Evolutionary conservation across 2,329 filamentous ascomycete species (phyloP), one percentile per base, ranked within the genome.

Genomic region (Xylaria sp.): DNA sequence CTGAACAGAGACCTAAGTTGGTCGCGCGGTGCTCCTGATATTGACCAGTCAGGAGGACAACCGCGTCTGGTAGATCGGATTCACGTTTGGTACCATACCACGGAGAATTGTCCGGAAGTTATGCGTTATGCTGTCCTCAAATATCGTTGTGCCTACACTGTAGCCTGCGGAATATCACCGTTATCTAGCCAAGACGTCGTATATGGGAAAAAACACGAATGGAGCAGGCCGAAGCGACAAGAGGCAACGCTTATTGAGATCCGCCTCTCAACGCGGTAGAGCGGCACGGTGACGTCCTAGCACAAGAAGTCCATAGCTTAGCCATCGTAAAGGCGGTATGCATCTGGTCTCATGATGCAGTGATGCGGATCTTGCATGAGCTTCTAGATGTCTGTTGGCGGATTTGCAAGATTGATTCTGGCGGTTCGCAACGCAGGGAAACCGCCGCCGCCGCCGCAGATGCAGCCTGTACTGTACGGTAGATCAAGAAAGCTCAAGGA

Each of bases 251-350:
- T 69, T 41, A n/a, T 43, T 36, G 28, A 66, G 18, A 49, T 43
- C 58, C 39, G 12, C 13, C 31, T 56, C 18, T 60, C 54, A 13
- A 31, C 48, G 63, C 54, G 33, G 67, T 39, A 62, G 28, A 33
- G 59, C 59, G 55, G 58, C 66, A 54, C 52, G 46, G 63, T 60
- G 59, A 69, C 20, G 60, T 60, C 39, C 48, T 31, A 49, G 23
- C 31, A 5, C 48, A 39, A 60, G 55, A 41, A 51, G 48, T 23
- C 31, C n/a, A 51, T 20, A 12, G 23, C 48, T 69, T 63, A 61
- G 55, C 63, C 5, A 52, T 66, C 48, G n/a, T 63, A 69, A 67
- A 69, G 63, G 67, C 67, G 67, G 67, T 69, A 69, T 66, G 67
- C 67, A 69, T 23, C 23, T 9, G 48, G 67, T 67, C 67, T 43